These are phyloP conservation scores for Rhodocollybia butyracea DNA, from an alignment of 768 basidiomycete species.

Conservation along the genomic window DNA sequence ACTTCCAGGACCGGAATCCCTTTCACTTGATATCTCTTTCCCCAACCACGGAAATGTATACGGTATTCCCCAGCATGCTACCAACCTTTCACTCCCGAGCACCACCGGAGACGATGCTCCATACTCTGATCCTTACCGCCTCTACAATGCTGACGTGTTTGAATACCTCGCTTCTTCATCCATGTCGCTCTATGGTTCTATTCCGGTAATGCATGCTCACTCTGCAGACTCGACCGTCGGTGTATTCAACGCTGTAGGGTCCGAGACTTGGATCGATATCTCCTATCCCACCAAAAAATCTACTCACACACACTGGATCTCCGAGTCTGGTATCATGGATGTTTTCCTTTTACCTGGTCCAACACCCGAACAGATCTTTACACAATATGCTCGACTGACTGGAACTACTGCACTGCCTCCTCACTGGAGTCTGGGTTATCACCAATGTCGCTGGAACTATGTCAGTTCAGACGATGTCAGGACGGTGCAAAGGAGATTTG, in stretches of 20 bases:
- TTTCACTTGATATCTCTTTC: slow-evolving; percentile 91
- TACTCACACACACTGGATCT: slow-evolving; percentile 93
- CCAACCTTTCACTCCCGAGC: slow-evolving; percentile 81
- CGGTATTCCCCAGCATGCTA: slow-evolving; percentile 96
- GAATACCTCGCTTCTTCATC: slow-evolving; percentile 85
- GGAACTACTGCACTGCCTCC: slow-evolving; percentile 88
- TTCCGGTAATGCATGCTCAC: slow-evolving; percentile 93
- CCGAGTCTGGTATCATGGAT: slow-evolving; percentile 95
- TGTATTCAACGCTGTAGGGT: slow-evolving; percentile 81
- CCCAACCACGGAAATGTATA: slow-evolving; percentile 89
- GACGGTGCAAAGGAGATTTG: slow-evolving; percentile 81
- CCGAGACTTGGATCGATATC: slow-evolving; percentile 96
- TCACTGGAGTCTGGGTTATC: slow-evolving; percentile 89
- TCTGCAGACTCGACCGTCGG: slow-evolving; percentile 84
- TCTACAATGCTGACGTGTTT: slow-evolving; percentile 95
- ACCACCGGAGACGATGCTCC: slow-evolving; percentile 76
- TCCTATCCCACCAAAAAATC: slow-evolving; percentile 63
- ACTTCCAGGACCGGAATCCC: slow-evolving; percentile 84
- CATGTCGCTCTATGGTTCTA: slow-evolving; percentile 85
- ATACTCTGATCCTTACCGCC: slow-evolving; percentile 89
- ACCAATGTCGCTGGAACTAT: slow-evolving; percentile 99
- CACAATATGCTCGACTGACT: slow-evolving; percentile 81
- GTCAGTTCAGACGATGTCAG: slow-evolving; percentile 86
- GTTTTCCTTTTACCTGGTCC: slow-evolving; percentile 93
- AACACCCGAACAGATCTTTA: slow-evolving; percentile 75